Conservation (phyloP, 2,329 filamentous ascomycete species). For the Paecilomyces variotii region DNA sequence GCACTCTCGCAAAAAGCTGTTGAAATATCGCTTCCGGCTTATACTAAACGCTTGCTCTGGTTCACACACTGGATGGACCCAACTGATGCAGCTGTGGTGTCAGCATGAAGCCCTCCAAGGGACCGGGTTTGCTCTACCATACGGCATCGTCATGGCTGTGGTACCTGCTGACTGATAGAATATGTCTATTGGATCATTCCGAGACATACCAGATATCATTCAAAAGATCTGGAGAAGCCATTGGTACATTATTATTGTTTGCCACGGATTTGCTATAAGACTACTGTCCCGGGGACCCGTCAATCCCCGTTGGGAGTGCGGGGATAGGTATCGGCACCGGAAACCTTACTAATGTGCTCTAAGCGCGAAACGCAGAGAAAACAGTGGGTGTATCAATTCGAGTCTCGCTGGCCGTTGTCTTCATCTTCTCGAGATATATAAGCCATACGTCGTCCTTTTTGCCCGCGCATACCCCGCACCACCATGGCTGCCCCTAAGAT, state of each 20-base stretch:
- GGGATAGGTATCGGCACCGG: background rate
- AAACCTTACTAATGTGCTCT: background rate
- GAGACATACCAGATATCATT: background rate
- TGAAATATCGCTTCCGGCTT: too few relatives aligned
- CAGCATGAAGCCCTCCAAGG: background rate
- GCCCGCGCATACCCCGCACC: background rate
- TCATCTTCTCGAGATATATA: background rate
- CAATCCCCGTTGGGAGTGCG: background rate
- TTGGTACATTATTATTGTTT: too few relatives aligned
- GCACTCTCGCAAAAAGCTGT: too few relatives aligned
- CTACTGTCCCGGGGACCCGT: background rate
- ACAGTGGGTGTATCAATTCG: background rate
- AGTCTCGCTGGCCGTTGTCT: background rate
- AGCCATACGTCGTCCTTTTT: background rate
- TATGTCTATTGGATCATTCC: background rate
- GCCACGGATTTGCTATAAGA: too few relatives aligned
- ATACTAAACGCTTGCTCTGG: too few relatives aligned
- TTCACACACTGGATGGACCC: background rate
- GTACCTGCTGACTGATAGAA: background rate
- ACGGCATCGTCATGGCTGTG: background rate
- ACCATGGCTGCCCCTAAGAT: slow-evolving; percentile 42
- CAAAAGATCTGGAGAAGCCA: background rate
- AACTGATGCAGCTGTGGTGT: background rate
- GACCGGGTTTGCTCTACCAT: background rate
- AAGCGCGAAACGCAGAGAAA: background rate